Conservation (phyloP, 768 basidiomycete genomes). For the Chalciporus sphaerocephalus region DNA sequence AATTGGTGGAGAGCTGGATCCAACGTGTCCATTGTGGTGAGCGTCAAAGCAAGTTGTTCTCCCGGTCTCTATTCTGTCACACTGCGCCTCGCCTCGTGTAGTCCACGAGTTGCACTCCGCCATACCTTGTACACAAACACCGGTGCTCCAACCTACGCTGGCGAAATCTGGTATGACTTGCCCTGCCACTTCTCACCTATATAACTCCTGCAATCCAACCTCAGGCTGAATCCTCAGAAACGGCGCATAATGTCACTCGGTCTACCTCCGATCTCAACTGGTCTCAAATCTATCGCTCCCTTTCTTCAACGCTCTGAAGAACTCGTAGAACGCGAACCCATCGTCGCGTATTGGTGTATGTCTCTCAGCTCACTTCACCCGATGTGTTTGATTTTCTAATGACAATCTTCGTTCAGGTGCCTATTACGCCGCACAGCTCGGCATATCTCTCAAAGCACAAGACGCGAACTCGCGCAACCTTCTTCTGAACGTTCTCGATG, state of each 20-base stretch:
- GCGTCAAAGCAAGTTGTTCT: too few relatives aligned
- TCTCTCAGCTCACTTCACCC: constrained; percentile 11
- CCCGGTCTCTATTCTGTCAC: background rate
- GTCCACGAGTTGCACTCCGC: constrained; percentile 4
- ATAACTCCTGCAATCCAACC: background rate
- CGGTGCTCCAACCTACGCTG: background rate
- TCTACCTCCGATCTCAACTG: constrained; percentile 54
- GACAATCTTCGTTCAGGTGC: constrained; percentile 50
- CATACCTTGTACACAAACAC: background rate
- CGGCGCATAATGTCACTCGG: constrained; percentile 37
- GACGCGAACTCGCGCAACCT: constrained; percentile 60
- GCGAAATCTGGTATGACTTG: background rate
- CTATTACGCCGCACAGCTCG: constrained; percentile 88
- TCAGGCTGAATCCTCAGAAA: background rate
- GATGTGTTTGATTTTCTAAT: constrained; percentile 2
- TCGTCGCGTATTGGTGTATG: constrained; percentile 96
- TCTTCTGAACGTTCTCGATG: constrained; percentile 67
- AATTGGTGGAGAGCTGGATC: background rate
- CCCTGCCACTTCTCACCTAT: background rate
- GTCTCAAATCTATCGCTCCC: constrained; percentile 67
- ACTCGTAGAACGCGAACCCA: constrained; percentile 72
- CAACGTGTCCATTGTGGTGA: background rate
- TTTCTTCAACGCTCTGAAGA: constrained; percentile 91
- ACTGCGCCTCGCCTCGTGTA: constrained; percentile 8
- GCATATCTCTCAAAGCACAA: constrained; percentile 70